Base-by-base conservation (phyloP, 1,139 yeast genomes). In the Geotrichum phurueaensis region DNA sequence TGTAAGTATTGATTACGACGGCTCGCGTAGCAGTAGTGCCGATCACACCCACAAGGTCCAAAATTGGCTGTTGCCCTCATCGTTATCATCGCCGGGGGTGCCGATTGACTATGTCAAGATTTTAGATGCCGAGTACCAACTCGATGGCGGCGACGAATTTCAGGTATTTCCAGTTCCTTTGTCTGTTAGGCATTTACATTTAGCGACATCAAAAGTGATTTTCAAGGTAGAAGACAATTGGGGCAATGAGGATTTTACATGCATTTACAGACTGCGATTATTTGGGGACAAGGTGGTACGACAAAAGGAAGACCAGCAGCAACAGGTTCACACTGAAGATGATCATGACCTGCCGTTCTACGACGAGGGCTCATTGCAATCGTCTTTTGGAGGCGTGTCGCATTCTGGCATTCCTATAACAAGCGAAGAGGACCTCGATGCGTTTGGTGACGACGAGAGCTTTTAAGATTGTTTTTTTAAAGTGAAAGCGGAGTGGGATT, bases 181-280 rank as follows among this genome's bases (percentile, higher is more conserved):
- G n/a, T 63, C 64, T 2, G 55, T 70, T 1, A 60, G 53, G 25
- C 56, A 63, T 7, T 59, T 63, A 6, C 60, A 58, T 0, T 51
- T 68, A 25, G 60, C 62, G 27, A 67, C 70, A 3, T 52, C 62
- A 20, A 64, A 64, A 47, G 67, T 72, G 15, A 63, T 64, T 23
- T 70, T 67, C 51, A 60, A 61, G 39, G 65, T 72, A 55, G 71
- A 67, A 18, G 69, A 66, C 54, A 74, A 75, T 58, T 73, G 76
- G 75, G 78, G 77, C 1, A 66, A 67, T 58, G 64, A 64, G 3
- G 67, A 65, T 27, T 70, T 64, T 59, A 75, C 76, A 5, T 74
- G 78, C 60, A 57, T 75, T 4, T 74, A 75, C 60, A 67, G 74
- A 56, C 67, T 73, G 9, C 64, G 70, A 48, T 69, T 73, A 27